Evolutionary conservation across 2,329 filamentous ascomycete genomes (phyloP).

Genomic region (Emmonsiellopsis sp.): DNA sequence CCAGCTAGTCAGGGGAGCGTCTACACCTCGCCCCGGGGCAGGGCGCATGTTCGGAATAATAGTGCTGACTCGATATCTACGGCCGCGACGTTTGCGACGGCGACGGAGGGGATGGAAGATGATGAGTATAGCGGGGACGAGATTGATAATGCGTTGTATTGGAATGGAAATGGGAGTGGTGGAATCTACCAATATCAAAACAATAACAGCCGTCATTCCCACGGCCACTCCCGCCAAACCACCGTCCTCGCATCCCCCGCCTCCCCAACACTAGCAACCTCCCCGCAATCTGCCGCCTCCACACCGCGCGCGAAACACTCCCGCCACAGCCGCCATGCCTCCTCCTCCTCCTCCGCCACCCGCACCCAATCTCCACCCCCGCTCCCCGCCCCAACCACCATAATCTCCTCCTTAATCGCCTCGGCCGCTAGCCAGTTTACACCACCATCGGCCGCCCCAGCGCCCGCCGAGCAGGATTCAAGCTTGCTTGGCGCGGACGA

Average conservation of each 20-base stretch:
- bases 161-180: constrained; percentile 24
- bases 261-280: neutral
- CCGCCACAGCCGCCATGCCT: neutral
- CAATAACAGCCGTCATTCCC: constrained; percentile 23
- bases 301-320: constrained; percentile 1
- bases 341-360: neutral
- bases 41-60: constrained; percentile 39
- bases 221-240: constrained; percentile 16
- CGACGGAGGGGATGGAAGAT: constrained; percentile 40
- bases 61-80: constrained; percentile 54
- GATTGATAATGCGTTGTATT: constrained; percentile 28
- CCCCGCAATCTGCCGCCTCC: neutral
- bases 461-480: constrained; percentile 21
- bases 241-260: constrained; percentile 13
- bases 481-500: constrained; percentile 42
- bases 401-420: constrained; percentile 3
- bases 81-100: constrained; percentile 54
- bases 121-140: constrained; percentile 31
- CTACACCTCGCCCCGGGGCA: constrained; percentile 10
- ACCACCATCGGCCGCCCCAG: constrained; percentile 9
- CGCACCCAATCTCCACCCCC: neutral
- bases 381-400: neutral
- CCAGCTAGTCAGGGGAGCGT: constrained; percentile 14
- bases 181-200: neutral
- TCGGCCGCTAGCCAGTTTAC: neutral